Base-by-base conservation (phyloP, 176 grass and related monocot species). In the Ensete glaucum region DNA sequence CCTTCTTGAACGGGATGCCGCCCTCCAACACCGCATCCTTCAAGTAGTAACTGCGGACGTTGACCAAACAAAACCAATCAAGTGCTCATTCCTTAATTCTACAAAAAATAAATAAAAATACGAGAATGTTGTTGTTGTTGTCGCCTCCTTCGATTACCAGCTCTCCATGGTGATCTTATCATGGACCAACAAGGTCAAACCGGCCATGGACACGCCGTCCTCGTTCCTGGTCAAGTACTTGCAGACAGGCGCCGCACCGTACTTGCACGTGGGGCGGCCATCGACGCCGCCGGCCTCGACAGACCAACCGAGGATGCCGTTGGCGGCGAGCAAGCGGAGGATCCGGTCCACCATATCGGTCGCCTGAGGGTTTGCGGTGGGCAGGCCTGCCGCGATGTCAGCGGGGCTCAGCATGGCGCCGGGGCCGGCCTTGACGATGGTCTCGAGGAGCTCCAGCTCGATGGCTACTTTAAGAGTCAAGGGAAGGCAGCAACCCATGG, bases 1-100 rank as follows among this genome's bases (percentile, higher is more conserved):
- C 92, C 77, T 96, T 96, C 89, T 96, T 89, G 86, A 96, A 96
- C 13, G 92, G 89, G 78, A 96, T 96, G 49, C 92, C 92, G 49
- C 92, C 92, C 0, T 96, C 34, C 34, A 43, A 43, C 34, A 43
- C 34, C 34, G 34, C 34, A 43, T 43, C 34, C 34, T 43, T 43
- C 34, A 43, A 43, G 34, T 5, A 43, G 34, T 43, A 43, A 43
- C 34, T 43, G 34, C 34, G 4, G 5, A 86, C 0, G 34, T 43
- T 43, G 34, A 43, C 34, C 4, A 43, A 6, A 43, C 34, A 43
- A 43, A 43, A 43, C 34, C 34, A 43, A 43, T 43, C 34, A 6
- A 43, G 3, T 43, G 34, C 34, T 0, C 34, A 43, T 43, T 43
- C 34, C 34, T 43, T 43, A 6, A 43, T 43, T 43, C 34, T 43